These are phyloP conservation scores for Naegleria gruberi DNA, from an alignment of 208 protist genomes.

Conservation along the genomic window DNA sequence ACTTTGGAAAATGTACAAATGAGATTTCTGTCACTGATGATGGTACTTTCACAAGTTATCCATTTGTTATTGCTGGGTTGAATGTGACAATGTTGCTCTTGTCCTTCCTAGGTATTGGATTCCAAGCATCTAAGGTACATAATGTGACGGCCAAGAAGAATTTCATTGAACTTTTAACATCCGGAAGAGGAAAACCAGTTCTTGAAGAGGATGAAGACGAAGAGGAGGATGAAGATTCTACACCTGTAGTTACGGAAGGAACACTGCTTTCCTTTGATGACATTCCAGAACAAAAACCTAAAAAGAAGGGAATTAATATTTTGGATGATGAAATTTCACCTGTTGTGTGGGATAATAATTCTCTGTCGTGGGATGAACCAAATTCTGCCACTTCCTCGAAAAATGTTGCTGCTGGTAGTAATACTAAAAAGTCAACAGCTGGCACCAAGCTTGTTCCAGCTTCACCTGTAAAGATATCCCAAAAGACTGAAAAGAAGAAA, in stretches of 20 bases:
- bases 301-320: neutral
- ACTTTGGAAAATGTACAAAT: constrained; percentile 23
- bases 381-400: neutral
- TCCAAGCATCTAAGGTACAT: constrained; percentile 37
- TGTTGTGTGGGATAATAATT: neutral
- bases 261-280: neutral
- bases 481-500: neutral
- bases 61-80: constrained; percentile 54
- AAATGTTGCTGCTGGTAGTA: neutral
- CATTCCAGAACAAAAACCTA: neutral
- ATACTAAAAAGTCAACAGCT: neutral
- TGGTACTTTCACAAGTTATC: constrained; percentile 44
- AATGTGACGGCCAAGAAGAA: constrained; percentile 35
- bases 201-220: neutral
- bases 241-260: neutral
- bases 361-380: neutral
- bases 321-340: neutral
- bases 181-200: neutral
- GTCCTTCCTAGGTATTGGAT: constrained; percentile 37
- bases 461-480: neutral
- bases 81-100: constrained; percentile 64
- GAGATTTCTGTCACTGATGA: constrained; percentile 18
- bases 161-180: constrained; percentile 22
- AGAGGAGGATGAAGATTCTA: neutral
- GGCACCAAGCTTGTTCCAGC: too few species aligned